phyloP scores from a whole-genome alignment of 148 eudicot genomes.

The Spergularia marina region DNA sequence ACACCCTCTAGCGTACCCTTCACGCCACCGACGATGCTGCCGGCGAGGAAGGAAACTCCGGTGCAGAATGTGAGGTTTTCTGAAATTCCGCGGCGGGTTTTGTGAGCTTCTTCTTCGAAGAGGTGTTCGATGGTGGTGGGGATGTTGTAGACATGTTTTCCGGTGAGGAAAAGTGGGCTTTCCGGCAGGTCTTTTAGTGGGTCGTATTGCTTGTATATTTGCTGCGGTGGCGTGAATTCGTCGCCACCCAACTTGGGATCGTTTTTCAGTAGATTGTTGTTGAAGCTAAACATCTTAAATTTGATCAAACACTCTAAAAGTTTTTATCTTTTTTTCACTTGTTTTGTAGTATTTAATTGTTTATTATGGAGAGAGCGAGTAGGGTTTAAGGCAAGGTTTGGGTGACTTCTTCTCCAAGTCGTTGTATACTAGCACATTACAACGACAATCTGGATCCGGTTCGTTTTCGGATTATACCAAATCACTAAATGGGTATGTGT shows the following conservation, averaged over 20 bases:
- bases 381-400: not conserved
- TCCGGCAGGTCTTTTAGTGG: slow-evolving; percentile 30
- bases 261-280: not conserved
- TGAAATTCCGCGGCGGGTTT: slow-evolving; percentile 17
- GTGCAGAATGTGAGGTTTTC: slow-evolving; percentile 33
- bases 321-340: not conserved
- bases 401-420: slow-evolving; percentile 18
- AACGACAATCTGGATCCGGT: too few relatives aligned
- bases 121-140: slow-evolving; percentile 38
- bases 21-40: slow-evolving; percentile 19
- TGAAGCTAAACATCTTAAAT: too few relatives aligned
- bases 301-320: too few relatives aligned
- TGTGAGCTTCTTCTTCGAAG: slow-evolving; percentile 31
- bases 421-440: not conserved
- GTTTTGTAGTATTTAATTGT: not conserved
- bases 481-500: too few relatives aligned
- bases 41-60: slow-evolving; percentile 27
- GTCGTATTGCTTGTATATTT: slow-evolving; percentile 23
- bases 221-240: not conserved
- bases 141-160: slow-evolving; percentile 24
- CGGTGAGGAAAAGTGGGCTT: not conserved
- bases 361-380: not conserved
- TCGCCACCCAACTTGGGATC: not conserved
- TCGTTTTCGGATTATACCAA: too few relatives aligned
- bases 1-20: slow-evolving; percentile 34